Percentiles rank a stretch among this genome's conserved stretches.
Evolutionary conservation across 2,329 filamentous ascomycete species (phyloP).

Genomic region (Cercospora sp.): DNA sequence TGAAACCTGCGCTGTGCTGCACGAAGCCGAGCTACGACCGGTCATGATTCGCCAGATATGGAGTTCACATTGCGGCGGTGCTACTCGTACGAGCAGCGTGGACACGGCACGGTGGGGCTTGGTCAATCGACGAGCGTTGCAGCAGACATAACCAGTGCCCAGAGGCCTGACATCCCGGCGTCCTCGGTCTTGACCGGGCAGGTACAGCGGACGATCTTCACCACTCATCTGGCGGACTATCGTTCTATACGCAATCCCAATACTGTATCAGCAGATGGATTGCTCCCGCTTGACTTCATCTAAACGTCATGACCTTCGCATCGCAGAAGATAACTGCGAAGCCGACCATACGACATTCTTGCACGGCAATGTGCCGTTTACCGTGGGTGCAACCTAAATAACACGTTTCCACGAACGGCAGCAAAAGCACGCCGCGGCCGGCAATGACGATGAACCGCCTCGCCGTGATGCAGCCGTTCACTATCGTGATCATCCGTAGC

Average conservation of each 20-base stretch:
- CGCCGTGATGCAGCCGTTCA: neutral
- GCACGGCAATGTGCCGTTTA: neutral
- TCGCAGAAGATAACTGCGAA: neutral
- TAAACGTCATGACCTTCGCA: neutral
- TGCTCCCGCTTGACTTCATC: neutral
- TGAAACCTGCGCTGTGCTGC: constrained; percentile 9
- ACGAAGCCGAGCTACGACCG: constrained; percentile 12
- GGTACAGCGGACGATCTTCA: neutral
- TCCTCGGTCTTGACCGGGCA: neutral
- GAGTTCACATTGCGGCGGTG: constrained; percentile 1
- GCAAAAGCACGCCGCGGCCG: neutral
- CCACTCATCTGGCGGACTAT: neutral
- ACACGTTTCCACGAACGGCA: neutral
- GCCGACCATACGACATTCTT: neutral
- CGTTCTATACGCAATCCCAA: neutral
- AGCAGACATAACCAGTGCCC: neutral
- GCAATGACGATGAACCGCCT: neutral
- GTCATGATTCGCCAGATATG: constrained; percentile 6
- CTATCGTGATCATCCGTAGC: neutral
- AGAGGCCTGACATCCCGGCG: neutral
- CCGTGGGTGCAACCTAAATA: neutral
- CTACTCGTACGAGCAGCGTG: neutral
- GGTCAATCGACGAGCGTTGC: neutral
- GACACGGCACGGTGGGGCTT: neutral
- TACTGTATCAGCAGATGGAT: neutral